Evolutionary conservation across 192 early-diverging fungal species (phyloP).

Genomic region (Kickxella alabastrina): DNA sequence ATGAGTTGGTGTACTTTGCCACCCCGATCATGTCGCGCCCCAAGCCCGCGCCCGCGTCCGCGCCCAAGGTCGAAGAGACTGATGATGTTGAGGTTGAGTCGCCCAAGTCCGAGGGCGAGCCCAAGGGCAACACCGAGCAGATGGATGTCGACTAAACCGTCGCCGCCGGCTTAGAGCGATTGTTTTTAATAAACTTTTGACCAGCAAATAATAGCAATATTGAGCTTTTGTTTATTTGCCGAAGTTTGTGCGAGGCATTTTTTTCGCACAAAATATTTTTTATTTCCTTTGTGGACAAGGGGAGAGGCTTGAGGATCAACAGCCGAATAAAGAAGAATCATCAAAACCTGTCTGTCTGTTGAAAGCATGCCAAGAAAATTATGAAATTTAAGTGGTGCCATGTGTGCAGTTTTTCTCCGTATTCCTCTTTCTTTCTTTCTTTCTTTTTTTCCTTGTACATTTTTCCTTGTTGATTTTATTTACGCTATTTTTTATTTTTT

Average conservation of each 20-base stretch:
- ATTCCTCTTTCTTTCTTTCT: neutral
- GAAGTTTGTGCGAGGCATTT: too few species aligned
- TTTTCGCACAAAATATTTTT: too few species aligned
- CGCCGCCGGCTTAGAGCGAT: too few species aligned
- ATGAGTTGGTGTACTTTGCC: slow-evolving; percentile 65
- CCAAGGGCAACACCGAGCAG: slow-evolving; percentile 49
- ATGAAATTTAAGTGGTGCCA: too few species aligned
- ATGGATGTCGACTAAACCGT: slow-evolving; percentile 68
- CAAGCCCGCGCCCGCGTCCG: slow-evolving; percentile 76
- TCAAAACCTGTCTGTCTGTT: too few species aligned
- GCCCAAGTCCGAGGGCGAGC: slow-evolving; percentile 39
- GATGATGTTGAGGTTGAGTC: slow-evolving; percentile 40
- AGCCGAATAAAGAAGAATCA: too few species aligned
- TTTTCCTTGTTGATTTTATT: neutral
- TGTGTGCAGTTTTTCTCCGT: neutral
- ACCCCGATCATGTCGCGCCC: slow-evolving; percentile 82
- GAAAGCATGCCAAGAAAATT: too few species aligned
- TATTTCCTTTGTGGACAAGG: neutral
- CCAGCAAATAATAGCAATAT: too few species aligned
- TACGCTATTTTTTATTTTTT: neutral
- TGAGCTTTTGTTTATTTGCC: too few species aligned
- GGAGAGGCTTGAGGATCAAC: too few species aligned
- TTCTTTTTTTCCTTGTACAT: neutral
- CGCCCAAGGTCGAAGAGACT: slow-evolving; percentile 30
- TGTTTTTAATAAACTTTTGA: too few species aligned